phyloP scores from a whole-genome alignment of 1,284 basidiomycete species.

The Psilocybe mexicana region DNA sequence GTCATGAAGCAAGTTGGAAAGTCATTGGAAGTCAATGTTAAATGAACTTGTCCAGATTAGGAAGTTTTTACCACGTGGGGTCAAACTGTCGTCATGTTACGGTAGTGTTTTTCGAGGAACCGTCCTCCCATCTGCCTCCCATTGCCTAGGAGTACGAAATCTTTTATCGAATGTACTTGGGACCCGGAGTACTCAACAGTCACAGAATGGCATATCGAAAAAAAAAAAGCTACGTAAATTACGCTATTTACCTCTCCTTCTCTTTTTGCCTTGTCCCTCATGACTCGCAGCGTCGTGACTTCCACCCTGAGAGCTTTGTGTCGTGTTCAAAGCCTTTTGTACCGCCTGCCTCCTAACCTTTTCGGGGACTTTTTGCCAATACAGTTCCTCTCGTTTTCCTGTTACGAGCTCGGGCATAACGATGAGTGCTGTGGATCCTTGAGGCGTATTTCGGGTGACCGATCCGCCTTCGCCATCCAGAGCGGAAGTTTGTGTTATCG shows the following conservation, averaged over 20 bases:
- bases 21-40: not conserved
- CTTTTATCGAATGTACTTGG: too few relatives aligned
- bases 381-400: conserved; percentile 66
- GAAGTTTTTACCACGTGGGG: conserved; percentile 3
- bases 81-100: not conserved
- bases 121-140: too few relatives aligned
- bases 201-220: too few relatives aligned
- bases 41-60: conserved; percentile 8
- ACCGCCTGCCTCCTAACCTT: conserved; percentile 66
- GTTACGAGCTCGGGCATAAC: conserved; percentile 50
- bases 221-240: not conserved
- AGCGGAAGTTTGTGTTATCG: conserved; percentile 44
- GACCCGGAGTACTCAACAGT: too few relatives aligned
- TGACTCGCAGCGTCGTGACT: not conserved
- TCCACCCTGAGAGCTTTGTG: not conserved
- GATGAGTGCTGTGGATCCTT: conserved; percentile 27
- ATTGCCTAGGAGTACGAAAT: too few relatives aligned
- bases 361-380: conserved; percentile 77
- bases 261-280: not conserved
- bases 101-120: not conserved
- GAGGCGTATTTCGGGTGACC: too few relatives aligned
- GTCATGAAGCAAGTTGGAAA: conserved; percentile 2
- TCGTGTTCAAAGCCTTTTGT: conserved; percentile 39
- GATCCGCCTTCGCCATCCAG: conserved; percentile 45
- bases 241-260: not conserved